Base-by-base conservation (phyloP, 768 basidiomycete genomes). In the Lepiota brunneoincarnata region DNA sequence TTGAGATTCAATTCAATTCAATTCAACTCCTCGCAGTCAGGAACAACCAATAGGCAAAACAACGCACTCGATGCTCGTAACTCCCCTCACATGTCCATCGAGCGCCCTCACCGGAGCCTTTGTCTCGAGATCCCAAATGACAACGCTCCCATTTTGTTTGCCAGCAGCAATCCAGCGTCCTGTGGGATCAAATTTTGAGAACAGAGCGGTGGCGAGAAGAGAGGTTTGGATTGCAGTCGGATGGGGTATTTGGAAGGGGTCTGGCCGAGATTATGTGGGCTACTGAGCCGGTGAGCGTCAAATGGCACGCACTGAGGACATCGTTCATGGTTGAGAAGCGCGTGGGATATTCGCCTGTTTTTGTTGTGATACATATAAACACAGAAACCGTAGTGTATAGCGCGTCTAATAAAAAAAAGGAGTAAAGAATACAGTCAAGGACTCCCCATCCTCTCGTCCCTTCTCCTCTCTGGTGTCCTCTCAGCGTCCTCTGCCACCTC, bases 101-200 rank as follows among this genome's bases (percentile, higher is more conserved):
- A 95, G 77, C 70, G 80, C 81, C 46, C 95, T 79, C 41, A 97
- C 77, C 7, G 87, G 77, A 20, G 86, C 83, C 58, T 85, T 80
- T 0, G 96, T 98, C 66, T 95, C 93, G 42, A 97, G 74, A 66
- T 99, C 96, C 91, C 93, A 95, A 38, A 99, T 80, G 31, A 87
- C 80, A 0, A 89, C 90, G 15, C 82, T 75, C 14, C 94, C 94
- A 62, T 93, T 93, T 18, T 70, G 71, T 35, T 91, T 77, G 5
- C 91, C 96, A 1, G 89, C 86, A 0, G 91, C 97, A 34, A 99
- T 76, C 64, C 91, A 93, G 36, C 89, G 77, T 0, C 96, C 97
- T 2, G 92, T 80, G 0, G 87, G 81, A 69, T 98, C 93, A 74
- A 93, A 98, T 36, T 84, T 81, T 6, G 91, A 84, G 61, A 90